These are phyloP conservation scores for Porogramme epimiltina DNA, from an alignment of 1,284 basidiomycete genomes.

Conservation along the genomic window DNA sequence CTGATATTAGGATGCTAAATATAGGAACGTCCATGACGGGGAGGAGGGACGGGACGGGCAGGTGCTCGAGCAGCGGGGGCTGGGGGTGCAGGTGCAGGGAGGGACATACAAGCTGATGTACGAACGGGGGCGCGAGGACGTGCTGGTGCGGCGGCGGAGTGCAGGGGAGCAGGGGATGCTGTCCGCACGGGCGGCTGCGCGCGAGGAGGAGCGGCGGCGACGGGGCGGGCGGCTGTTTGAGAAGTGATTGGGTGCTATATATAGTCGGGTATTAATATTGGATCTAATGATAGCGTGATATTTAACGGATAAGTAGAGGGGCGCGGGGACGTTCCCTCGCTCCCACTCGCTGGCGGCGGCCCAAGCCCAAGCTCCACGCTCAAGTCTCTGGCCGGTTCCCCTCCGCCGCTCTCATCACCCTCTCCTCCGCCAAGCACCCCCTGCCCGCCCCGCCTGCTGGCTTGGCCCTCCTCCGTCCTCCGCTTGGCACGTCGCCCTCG, in stretches of 20 bases:
- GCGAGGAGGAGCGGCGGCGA: conserved; percentile 55
- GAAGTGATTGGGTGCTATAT: conserved; percentile 20
- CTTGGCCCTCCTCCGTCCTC: conserved; percentile 1
- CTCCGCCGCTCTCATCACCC: conserved; percentile 7
- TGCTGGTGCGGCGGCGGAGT: conserved; percentile 40
- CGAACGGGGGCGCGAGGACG: conserved; percentile 63
- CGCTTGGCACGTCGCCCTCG: conserved; percentile 3
- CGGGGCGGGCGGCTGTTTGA: conserved; percentile 35
- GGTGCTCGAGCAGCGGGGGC: conserved; percentile 29
- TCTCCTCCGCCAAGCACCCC: conserved; percentile 9
- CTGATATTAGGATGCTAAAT: conserved; percentile 31
- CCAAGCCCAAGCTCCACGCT: no score
- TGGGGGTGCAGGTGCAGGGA: conserved; percentile 65
- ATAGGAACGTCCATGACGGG: conserved; percentile 37
- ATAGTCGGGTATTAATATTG: conserved; percentile 17
- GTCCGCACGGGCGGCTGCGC: conserved; percentile 43
- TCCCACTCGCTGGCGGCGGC: no score
- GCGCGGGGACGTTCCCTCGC: background rate
- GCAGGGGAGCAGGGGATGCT: conserved; percentile 42
- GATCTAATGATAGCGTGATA: conserved; percentile 22
- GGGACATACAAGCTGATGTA: conserved; percentile 78
- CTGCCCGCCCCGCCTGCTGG: conserved; percentile 2
- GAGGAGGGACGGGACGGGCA: conserved; percentile 33
- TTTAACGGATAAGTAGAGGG: conserved; percentile 16
- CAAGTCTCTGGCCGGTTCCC: background rate